Percentiles rank a stretch among this genome's conserved stretches.
These are phyloP conservation scores for Adansonia digitata DNA, from an alignment of 345 rosid genomes.

Conservation along the genomic window DNA sequence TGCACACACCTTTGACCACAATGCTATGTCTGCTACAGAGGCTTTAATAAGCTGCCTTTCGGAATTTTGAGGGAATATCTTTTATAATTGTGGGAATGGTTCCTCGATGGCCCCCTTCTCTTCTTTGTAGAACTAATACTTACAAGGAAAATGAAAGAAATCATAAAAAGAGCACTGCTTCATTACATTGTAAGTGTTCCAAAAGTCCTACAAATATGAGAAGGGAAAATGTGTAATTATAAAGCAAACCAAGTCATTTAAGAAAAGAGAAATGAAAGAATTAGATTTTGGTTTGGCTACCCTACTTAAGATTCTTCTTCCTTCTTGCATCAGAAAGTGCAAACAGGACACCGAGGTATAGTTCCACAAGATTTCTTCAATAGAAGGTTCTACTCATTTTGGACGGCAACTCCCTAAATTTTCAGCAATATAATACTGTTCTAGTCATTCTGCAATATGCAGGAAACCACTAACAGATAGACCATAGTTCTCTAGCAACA, in stretches of 20 bases:
- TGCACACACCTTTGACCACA: background rate
- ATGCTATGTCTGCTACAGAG: background rate
- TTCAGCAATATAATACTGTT: background rate
- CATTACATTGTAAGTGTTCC: constrained; percentile 1
- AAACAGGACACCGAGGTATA: background rate
- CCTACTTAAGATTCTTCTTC: constrained; percentile 3
- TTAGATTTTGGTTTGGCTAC: background rate
- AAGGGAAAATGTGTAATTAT: background rate
- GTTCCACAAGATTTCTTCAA: background rate
- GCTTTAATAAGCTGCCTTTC: background rate
- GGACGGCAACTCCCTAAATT: background rate
- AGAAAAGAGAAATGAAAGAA: background rate
- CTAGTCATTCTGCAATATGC: constrained; percentile 1
- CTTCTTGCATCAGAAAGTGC: background rate
- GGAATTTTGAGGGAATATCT: background rate
- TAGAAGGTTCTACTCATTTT: background rate
- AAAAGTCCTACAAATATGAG: background rate
- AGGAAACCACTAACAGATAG: background rate
- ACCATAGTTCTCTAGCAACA: background rate
- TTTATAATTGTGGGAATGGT: background rate
- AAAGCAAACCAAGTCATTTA: background rate
- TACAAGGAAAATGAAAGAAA: background rate
- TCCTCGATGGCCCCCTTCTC: background rate
- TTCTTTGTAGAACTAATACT: background rate
- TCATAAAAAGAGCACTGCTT: background rate